Base-by-base conservation (phyloP, 306 rosid genomes). In the Pyrus betulifolia region DNA sequence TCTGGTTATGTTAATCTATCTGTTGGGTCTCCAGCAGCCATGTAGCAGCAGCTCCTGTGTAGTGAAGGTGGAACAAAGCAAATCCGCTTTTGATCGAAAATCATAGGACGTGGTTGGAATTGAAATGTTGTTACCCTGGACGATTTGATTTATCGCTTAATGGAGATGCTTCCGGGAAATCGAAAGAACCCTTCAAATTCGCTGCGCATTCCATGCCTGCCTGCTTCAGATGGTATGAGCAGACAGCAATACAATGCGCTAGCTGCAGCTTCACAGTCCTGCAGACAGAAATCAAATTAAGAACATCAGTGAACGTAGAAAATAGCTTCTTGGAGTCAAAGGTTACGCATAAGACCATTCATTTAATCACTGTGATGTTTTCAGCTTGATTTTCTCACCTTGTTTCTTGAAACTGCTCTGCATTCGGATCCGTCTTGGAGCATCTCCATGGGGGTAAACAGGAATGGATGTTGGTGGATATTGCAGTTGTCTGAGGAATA, bases 301-400 rank as follows among this genome's bases (percentile, higher is more conserved):
- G 74, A 54, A 46, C 55, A 4, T 51, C 40, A 28, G 49, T 66
- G 51, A 81, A 49, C 3, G 38, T 2, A 66, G 25, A 46, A 66
- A 35, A 33, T 66, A 18, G 49, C 23, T 71, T 70, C 45, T 46
- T 18, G 49, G 8, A 23, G 22, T 18, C 6, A 4, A 4, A 11
- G 21, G 72, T 57, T 78, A 55, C 23, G 69, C 62, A 45, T 68
- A 81, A 69, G 25, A 74, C 3, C 45, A 42, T 52, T 61, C 67
- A 13, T 27, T 61, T 30, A 15, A 28, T 18, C 10, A 31, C 68
- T 9, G 44, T 5, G 42, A 67, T 30, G 27, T 28, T 65, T 52
- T 68, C 70, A 73, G 55, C 78, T 62, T 69, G 58, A 65, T 71
- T 74, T 66, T 76, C 89, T 89, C 74, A 86, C 91, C 93, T 83